These are phyloP conservation scores for Plenodomus lindquistii DNA, from an alignment of 2,329 filamentous ascomycete species.

Conservation along the genomic window DNA sequence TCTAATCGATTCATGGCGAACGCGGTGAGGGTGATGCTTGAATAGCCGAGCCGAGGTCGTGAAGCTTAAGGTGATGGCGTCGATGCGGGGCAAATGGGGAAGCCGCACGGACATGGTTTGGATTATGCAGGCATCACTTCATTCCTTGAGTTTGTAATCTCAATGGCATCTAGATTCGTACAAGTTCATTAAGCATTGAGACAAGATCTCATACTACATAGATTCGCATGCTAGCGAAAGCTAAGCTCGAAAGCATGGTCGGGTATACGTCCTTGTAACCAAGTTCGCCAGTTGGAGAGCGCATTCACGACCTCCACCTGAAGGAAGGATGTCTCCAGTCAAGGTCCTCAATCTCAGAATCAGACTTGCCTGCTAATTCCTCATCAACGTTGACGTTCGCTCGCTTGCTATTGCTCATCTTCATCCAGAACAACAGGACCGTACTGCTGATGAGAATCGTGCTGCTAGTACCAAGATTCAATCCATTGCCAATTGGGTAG, in stretches of 20 bases:
- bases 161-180: too few species aligned
- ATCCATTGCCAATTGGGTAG: conserved; percentile 71
- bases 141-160: too few species aligned
- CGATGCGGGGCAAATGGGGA: conserved; percentile 12
- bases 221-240: too few species aligned
- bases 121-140: too few species aligned
- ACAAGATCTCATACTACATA: too few species aligned
- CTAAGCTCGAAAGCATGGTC: too few species aligned
- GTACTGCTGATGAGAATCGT: conserved; percentile 58
- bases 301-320: conserved; percentile 57
- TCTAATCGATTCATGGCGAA: conserved; percentile 2
- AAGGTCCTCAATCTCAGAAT: conserved; percentile 37
- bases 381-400: conserved; percentile 59
- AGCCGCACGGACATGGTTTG: neutral
- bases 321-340: conserved; percentile 63
- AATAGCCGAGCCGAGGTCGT: conserved; percentile 15
- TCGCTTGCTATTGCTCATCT: conserved; percentile 63
- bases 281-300: too few species aligned
- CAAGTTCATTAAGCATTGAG: too few species aligned
- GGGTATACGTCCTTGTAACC: too few species aligned
- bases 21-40: conserved; percentile 14
- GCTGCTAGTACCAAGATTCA: conserved; percentile 68
- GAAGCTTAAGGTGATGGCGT: neutral
- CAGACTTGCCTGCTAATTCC: conserved; percentile 57
- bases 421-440: conserved; percentile 63